These are phyloP conservation scores for Monosporozyma unispora DNA, from an alignment of 805 yeast species.

Conservation along the genomic window DNA sequence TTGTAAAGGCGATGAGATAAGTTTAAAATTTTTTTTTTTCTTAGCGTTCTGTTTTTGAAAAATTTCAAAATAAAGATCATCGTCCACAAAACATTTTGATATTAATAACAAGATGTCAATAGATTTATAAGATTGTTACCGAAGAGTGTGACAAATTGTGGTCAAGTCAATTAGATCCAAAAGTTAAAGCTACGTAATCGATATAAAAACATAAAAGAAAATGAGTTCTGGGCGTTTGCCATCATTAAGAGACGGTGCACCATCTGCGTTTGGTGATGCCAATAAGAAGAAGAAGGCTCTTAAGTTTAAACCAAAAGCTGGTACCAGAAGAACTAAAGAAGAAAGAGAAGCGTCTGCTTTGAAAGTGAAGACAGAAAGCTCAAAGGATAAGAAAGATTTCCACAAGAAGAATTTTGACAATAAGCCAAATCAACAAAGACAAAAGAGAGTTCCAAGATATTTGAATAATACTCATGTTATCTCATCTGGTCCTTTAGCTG, in stretches of 20 bases:
- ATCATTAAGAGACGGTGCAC: constrained; percentile 18
- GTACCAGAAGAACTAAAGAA: constrained; percentile 73
- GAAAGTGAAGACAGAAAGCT: constrained; percentile 30
- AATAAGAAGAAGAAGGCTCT: constrained; percentile 33
- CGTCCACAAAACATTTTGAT: background rate
- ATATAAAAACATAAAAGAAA: background rate
- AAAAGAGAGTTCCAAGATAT: constrained; percentile 24
- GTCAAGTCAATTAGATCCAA: no score
- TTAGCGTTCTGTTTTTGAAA: background rate
- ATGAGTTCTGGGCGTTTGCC: constrained; percentile 27
- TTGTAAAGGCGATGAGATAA: constrained; percentile 17
- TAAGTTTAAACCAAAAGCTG: constrained; percentile 80
- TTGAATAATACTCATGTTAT: constrained; percentile 48
- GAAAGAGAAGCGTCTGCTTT: constrained; percentile 78
- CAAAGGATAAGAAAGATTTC: constrained; percentile 1
- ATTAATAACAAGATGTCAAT: no score
- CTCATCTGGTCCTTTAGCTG: constrained; percentile 64
- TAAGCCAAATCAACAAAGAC: constrained; percentile 13
- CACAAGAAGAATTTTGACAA: constrained; percentile 12
- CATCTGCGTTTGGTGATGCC: constrained; percentile 2
- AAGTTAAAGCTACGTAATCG: no score
- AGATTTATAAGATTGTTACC: no score
- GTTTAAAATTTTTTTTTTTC: constrained; percentile 5
- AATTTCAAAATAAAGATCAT: constrained; percentile 3
- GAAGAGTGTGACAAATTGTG: no score